These are phyloP conservation scores for Parmales sp. DNA, from an alignment of 108 stramenopile genomes.

Conservation along the genomic window DNA sequence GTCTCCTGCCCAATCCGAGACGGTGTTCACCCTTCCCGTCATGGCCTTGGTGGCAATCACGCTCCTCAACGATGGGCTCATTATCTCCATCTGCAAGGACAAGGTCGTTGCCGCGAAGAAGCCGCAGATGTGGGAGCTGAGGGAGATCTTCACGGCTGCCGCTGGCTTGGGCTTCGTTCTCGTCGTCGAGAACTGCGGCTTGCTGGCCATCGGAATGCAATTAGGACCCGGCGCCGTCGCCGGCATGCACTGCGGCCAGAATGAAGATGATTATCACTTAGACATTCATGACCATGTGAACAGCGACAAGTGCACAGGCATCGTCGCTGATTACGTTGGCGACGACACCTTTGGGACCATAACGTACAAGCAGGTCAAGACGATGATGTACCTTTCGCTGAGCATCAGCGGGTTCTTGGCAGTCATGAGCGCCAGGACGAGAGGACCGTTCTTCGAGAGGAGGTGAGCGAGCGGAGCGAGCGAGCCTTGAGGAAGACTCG, in stretches of 20 bases:
- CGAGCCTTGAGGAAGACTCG: no score
- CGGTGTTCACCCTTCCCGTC: slow-evolving; percentile 56
- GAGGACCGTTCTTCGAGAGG: slow-evolving; percentile 15
- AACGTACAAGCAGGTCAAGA: slow-evolving; percentile 16
- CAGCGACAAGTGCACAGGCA: background rate
- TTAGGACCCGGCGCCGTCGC: background rate
- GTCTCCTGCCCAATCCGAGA: background rate
- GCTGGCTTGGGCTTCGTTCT: slow-evolving; percentile 13
- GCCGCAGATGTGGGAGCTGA: slow-evolving; percentile 24
- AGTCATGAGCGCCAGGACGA: slow-evolving; percentile 17
- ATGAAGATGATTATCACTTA: background rate
- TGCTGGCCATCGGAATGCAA: slow-evolving; percentile 13
- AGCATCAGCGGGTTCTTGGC: slow-evolving; percentile 27
- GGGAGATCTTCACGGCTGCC: slow-evolving; percentile 18
- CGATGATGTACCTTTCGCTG: slow-evolving; percentile 21
- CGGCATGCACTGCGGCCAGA: background rate
- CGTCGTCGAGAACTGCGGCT: slow-evolving; percentile 7
- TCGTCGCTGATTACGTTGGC: background rate
- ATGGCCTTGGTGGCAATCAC: slow-evolving; percentile 61
- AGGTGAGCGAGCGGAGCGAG: no score
- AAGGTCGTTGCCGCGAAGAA: slow-evolving; percentile 17
- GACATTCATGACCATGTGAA: background rate
- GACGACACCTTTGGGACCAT: slow-evolving; percentile 10
- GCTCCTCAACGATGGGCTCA: slow-evolving; percentile 58
- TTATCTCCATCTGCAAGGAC: slow-evolving; percentile 43